Base-by-base conservation (phyloP, 2,329 filamentous ascomycete species). In the Sclerotinia spermophila region DNA sequence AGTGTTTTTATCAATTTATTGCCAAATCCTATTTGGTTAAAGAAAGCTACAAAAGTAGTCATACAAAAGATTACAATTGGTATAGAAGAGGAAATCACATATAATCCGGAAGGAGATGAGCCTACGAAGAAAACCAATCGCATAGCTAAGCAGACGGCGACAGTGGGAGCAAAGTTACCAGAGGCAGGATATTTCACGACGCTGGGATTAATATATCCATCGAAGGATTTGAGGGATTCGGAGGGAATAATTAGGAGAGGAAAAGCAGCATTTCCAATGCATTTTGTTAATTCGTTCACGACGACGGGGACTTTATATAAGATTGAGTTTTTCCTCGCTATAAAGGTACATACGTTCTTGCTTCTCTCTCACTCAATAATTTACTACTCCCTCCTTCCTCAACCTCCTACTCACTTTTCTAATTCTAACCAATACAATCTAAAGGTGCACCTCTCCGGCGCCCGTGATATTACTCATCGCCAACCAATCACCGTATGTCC, bases 1-100 rank as follows among this genome's bases (percentile, higher is more conserved):
- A 96, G 92, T 70, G 94, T 98, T 67, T 97, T 97, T 81, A 94
- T 99, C 80, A 97, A 97, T 80, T 83, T 99, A 33, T 92, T 92
- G 13, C 96, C 96, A 21, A 98, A 98, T 77, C 90, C 90, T 42
- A 93, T 97, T 80, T 97, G 93, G 92, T 84, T 96, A 80, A 89
- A 83, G 79, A 98, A 97, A 81, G 94, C 95, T 62, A 93, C 90
- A 79, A 92, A 92, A 79, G 94, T 98, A 68, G 95, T 93, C 58
- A 96, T 99, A 78, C 91, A 94, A 78, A 96, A 96, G 78, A 96
- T 99, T 75, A 97, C 94, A 1, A 90, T 98, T 56, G 89, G 89
- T 19, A 96, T 99, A 76, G 96, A 98, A 79, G 96, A 99, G 81
- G 95, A 98, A 79, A 97, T 98, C 71, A 96, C 96, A n/a, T 99